Evolutionary conservation across 2,329 filamentous ascomycete species (phyloP), one percentile per base, ranked within the genome.

Genomic region (Trichoderma sp.): DNA sequence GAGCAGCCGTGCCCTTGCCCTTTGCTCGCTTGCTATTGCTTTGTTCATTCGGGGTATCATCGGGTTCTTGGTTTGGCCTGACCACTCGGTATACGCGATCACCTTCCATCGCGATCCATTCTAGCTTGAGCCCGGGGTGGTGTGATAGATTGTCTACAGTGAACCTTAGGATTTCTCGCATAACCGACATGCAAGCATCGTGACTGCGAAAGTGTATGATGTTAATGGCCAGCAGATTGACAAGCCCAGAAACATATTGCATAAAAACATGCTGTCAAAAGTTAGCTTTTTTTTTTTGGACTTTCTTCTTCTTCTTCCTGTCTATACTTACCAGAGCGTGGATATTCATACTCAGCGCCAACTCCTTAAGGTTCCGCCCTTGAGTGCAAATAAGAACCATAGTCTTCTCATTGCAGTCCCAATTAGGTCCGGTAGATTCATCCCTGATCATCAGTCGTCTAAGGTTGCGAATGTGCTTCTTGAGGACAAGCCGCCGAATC

Each of bases 381-480:
- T 79, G 81, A 5, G 76, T 80, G 73, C 86, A 87, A 5, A 89
- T 80, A n/a, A 88, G 76, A 66, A 83, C 77, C 68, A 86, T 82
- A 0, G 85, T 83, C 75, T 85, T 86, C 55, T 84, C 81, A 68
- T 89, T 83, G 5, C 84, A 72, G 73, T 89, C 87, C 89, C 89
- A 91, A 6, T 79, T 77, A 7, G 78, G 75, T 55, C 83, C 81
- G 34, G 75, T 76, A 2, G 77, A 76, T 60, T 87, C 82, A 72
- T 90, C 88, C 73, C 87, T 86, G 71, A 91, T 85, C 82, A 89
- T 85, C 21, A 91, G 76, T 13, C 85, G 81, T 74, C 82, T 84
- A 21, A 91, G 77, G 0, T 81, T 84, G 13, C 74, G 73, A 67
- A 87, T 81, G 74, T 91, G 89, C 77, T 85, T 89, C 75, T 83